Percentiles rank a stretch among this genome's conserved stretches.
phyloP scores from a whole-genome alignment of 148 eudicot species.

The Arbutus unedo region DNA sequence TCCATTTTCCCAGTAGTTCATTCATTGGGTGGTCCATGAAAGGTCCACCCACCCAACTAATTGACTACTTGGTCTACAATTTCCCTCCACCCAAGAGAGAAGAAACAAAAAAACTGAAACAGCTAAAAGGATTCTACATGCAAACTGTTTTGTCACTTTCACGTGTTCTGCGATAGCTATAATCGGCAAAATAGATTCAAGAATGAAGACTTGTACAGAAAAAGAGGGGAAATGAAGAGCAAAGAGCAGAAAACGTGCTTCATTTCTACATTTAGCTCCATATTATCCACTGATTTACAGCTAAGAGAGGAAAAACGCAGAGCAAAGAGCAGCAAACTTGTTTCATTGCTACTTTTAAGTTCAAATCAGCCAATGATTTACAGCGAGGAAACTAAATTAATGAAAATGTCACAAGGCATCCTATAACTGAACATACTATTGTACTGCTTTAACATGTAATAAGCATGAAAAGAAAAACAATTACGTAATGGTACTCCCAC shows the following conservation, averaged over 20 bases:
- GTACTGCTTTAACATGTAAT: slow-evolving; percentile 22
- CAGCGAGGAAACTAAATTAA: slow-evolving; percentile 30
- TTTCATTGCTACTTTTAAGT: slow-evolving; percentile 18
- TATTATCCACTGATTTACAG: slow-evolving; percentile 37
- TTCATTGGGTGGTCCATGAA: neutral
- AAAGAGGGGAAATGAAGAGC: neutral
- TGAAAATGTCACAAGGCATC: slow-evolving; percentile 34
- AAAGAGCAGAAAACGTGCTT: neutral
- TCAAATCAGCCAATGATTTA: slow-evolving; percentile 30
- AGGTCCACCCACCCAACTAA: neutral
- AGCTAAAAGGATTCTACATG: too few relatives aligned
- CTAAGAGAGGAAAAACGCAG: neutral
- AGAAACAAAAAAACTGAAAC: too few relatives aligned
- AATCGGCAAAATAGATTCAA: too few relatives aligned
- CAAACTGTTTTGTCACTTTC: too few relatives aligned
- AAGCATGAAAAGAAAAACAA: slow-evolving; percentile 1
- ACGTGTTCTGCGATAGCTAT: too few relatives aligned
- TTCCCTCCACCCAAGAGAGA: too few relatives aligned
- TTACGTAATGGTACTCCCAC: neutral
- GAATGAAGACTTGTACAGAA: slow-evolving; percentile 7
- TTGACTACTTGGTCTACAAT: neutral
- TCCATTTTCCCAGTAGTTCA: neutral
- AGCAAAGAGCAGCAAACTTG: neutral
- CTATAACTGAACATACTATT: slow-evolving; percentile 32
- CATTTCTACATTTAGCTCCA: slow-evolving; percentile 18